phyloP scores from a whole-genome alignment of 805 yeast species.

The Cyberlindnera xylosilytica region DNA sequence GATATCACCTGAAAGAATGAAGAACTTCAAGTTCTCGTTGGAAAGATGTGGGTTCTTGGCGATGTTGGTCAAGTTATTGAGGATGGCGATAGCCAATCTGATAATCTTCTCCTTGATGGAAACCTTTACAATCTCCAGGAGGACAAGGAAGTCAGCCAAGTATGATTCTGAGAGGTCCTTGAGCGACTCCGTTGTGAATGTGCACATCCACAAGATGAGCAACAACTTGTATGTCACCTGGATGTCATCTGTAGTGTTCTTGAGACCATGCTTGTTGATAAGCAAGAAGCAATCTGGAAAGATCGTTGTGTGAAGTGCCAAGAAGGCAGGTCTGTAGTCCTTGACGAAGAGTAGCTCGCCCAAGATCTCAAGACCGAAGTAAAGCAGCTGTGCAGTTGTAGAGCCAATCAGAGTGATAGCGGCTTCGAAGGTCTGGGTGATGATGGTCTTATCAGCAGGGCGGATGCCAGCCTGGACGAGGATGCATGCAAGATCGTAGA shows the following conservation, averaged over 20 bases:
- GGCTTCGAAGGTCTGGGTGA: constrained; percentile 14
- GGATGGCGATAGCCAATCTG: constrained; percentile 73
- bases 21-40: constrained; percentile 57
- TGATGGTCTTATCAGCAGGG: constrained; percentile 23
- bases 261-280: constrained; percentile 36
- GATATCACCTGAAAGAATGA: constrained; percentile 73
- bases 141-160: constrained; percentile 43
- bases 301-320: constrained; percentile 36
- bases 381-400: constrained; percentile 49
- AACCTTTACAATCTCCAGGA: constrained; percentile 57
- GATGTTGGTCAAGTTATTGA: constrained; percentile 54
- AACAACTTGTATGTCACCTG: constrained; percentile 84
- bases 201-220: constrained; percentile 78
- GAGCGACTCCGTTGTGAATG: constrained; percentile 60
- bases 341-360: constrained; percentile 57
- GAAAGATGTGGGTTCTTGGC: constrained; percentile 31
- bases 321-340: constrained; percentile 49
- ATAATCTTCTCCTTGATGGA: constrained; percentile 92
- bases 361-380: constrained; percentile 61
- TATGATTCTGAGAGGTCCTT: constrained; percentile 50
- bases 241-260: constrained; percentile 29
- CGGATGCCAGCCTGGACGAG: constrained; percentile 31
- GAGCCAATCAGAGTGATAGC: constrained; percentile 28
- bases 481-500: constrained; percentile 51
- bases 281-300: constrained; percentile 45